Evolutionary conservation across 805 yeast species (phyloP).

Genomic region (Sugiyamaella americana): DNA sequence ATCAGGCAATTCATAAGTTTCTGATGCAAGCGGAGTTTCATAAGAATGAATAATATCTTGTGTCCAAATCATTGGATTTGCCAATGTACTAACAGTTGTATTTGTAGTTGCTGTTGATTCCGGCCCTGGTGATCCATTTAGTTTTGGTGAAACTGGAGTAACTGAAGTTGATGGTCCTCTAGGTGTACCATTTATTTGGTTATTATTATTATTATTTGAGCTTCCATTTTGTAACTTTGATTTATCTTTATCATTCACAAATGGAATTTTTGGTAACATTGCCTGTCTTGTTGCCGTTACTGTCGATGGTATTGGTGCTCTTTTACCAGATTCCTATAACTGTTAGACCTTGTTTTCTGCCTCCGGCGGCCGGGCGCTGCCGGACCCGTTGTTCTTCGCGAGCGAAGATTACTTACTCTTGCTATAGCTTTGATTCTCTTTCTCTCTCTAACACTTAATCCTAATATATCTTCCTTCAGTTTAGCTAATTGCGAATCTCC

Average conservation of each 20-base stretch:
- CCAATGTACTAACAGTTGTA: not conserved
- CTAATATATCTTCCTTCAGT: slow-evolving; percentile 79
- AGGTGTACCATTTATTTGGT: not conserved
- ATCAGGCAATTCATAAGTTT: slow-evolving; percentile 79
- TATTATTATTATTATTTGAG: not conserved
- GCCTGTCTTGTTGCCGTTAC: slow-evolving; percentile 40
- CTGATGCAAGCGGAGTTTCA: slow-evolving; percentile 73
- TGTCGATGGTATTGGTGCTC: slow-evolving; percentile 40
- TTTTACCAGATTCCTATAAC: slow-evolving; percentile 68
- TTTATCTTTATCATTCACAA: slow-evolving; percentile 38
- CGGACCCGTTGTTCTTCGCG: not conserved
- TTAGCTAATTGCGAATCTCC: slow-evolving; percentile 65
- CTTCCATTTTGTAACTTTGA: slow-evolving; percentile 1
- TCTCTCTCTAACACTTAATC: slow-evolving; percentile 77
- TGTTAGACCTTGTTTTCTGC: slow-evolving; percentile 23
- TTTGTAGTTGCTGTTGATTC: slow-evolving; percentile 1
- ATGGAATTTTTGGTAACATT: slow-evolving; percentile 78
- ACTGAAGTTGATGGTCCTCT: not conserved
- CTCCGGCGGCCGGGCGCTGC: not conserved
- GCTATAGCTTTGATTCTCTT: slow-evolving; percentile 78
- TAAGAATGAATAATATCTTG: slow-evolving; percentile 86
- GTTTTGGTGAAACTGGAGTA: not conserved
- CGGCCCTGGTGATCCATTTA: not conserved
- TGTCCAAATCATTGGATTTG: slow-evolving; percentile 59
- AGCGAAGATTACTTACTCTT: slow-evolving; percentile 22